Conservation (phyloP, 2,329 filamentous ascomycete genomes). For the Dactylellina drechsleri region DNA sequence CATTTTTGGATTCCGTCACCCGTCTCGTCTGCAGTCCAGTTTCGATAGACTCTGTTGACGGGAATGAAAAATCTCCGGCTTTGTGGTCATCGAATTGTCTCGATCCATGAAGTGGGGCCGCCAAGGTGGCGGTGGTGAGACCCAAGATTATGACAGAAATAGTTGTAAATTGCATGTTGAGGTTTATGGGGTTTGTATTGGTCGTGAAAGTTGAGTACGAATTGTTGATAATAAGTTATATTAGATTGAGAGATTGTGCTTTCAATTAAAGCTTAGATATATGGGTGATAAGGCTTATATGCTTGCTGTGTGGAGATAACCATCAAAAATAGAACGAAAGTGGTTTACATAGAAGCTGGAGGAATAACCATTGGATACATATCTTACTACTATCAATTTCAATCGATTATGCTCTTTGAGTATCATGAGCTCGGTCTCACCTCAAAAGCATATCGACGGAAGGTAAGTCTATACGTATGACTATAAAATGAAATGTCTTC, state of each 20-base stretch:
- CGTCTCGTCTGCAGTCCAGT: not conserved
- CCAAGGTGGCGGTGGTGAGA: not conserved
- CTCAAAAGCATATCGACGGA: too few relatives aligned
- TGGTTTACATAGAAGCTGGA: too few relatives aligned
- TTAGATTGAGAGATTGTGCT: not conserved
- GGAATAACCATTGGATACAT: too few relatives aligned
- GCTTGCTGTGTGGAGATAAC: too few relatives aligned
- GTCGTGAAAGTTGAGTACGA: not conserved
- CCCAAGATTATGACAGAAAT: not conserved
- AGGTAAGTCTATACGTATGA: too few relatives aligned
- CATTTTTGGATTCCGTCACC: not conserved
- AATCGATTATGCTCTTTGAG: too few relatives aligned
- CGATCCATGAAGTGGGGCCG: not conserved
- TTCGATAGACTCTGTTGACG: not conserved
- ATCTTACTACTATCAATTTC: too few relatives aligned
- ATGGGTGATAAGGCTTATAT: too few relatives aligned
- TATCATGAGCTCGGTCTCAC: too few relatives aligned
- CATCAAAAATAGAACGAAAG: too few relatives aligned
- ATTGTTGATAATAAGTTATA: not conserved
- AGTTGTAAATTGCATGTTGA: constrained; percentile 1
- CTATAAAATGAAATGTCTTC: too few relatives aligned
- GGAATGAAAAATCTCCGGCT: not conserved
- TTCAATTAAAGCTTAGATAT: not conserved
- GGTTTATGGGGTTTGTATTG: too few relatives aligned
- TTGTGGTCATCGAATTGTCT: constrained; percentile 2